These are phyloP conservation scores for Amaranthus palmeri DNA, from an alignment of 148 eudicot genomes.

Conservation along the genomic window DNA sequence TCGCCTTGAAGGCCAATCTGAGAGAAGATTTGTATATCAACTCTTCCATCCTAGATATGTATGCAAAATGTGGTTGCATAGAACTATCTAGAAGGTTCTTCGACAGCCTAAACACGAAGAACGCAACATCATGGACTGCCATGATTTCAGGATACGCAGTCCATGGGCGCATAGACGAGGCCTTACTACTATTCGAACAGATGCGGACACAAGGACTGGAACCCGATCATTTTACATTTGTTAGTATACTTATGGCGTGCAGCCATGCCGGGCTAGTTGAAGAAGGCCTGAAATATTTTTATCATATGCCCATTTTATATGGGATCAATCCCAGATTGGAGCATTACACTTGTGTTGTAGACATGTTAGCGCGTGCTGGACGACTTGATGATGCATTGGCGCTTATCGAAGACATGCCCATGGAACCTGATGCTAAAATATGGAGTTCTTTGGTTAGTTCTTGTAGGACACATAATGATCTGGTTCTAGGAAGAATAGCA, in stretches of 20 bases:
- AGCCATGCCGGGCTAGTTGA: constrained; percentile 50
- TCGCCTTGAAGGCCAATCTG: constrained; percentile 42
- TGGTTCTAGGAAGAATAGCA: constrained; percentile 39
- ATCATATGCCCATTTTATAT: constrained; percentile 44
- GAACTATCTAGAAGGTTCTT: constrained; percentile 44
- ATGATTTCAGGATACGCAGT: constrained; percentile 63
- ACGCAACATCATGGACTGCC: constrained; percentile 42
- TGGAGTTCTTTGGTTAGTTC: constrained; percentile 61
- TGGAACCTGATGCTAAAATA: constrained; percentile 51
- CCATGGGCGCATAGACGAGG: constrained; percentile 53
- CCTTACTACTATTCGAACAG: constrained; percentile 41
- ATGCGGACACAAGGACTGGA: constrained; percentile 38
- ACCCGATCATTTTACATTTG: constrained; percentile 47
- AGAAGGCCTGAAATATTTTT: constrained; percentile 46
- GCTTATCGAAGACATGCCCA: constrained; percentile 43
- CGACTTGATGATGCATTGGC: constrained; percentile 45
- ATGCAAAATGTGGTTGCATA: constrained; percentile 59
- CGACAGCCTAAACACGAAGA: constrained; percentile 30
- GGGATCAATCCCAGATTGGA: constrained; percentile 46
- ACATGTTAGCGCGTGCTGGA: constrained; percentile 67
- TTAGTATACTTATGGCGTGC: constrained; percentile 47
- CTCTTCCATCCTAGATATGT: constrained; percentile 58
- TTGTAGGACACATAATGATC: constrained; percentile 38
- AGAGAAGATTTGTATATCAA: constrained; percentile 33
- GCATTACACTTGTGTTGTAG: constrained; percentile 67